Percentiles rank a stretch among this genome's conserved stretches.
Evolutionary conservation across 371 early-diverging fungal genomes (phyloP).

Genomic region (Lichtheimia ornata): DNA sequence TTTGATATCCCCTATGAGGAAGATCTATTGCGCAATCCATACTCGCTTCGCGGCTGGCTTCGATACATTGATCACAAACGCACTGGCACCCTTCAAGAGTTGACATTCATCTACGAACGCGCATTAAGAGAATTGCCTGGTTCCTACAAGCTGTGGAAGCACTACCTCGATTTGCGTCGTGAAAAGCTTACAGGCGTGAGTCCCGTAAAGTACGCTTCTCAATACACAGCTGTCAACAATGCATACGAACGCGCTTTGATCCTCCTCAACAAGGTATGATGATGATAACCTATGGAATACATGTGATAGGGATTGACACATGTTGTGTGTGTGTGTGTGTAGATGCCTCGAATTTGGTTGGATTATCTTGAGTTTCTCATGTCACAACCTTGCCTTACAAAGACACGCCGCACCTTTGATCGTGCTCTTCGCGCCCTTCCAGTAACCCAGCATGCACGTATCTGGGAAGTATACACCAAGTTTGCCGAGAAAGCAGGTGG

Average conservation of each 20-base stretch:
- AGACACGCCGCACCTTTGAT: slow-evolving; percentile 86
- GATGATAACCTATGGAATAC: neutral
- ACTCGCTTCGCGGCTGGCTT: slow-evolving; percentile 82
- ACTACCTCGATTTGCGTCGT: slow-evolving; percentile 78
- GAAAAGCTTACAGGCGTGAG: slow-evolving; percentile 52
- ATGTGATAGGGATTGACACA: neutral
- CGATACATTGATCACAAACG: slow-evolving; percentile 90
- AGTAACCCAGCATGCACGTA: slow-evolving; percentile 87
- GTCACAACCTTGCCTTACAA: slow-evolving; percentile 72
- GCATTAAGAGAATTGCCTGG: slow-evolving; percentile 88
- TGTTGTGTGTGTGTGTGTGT: slow-evolving; percentile 3
- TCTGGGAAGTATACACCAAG: slow-evolving; percentile 87
- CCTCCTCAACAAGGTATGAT: slow-evolving; percentile 81
- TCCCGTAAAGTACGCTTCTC: slow-evolving; percentile 51
- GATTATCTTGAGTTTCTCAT: slow-evolving; percentile 74
- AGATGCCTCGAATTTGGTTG: slow-evolving; percentile 87
- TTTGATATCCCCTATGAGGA: slow-evolving; percentile 87
- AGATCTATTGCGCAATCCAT: slow-evolving; percentile 86
- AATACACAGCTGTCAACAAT: slow-evolving; percentile 67
- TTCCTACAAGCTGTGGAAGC: slow-evolving; percentile 95
- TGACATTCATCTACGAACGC: slow-evolving; percentile 81
- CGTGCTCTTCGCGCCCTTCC: slow-evolving; percentile 89
- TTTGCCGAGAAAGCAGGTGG: slow-evolving; percentile 84
- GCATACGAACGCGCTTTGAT: slow-evolving; percentile 88
- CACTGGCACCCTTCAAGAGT: slow-evolving; percentile 39